phyloP scores from a whole-genome alignment of 805 yeast species.

The Saturnispora mendoncae region DNA sequence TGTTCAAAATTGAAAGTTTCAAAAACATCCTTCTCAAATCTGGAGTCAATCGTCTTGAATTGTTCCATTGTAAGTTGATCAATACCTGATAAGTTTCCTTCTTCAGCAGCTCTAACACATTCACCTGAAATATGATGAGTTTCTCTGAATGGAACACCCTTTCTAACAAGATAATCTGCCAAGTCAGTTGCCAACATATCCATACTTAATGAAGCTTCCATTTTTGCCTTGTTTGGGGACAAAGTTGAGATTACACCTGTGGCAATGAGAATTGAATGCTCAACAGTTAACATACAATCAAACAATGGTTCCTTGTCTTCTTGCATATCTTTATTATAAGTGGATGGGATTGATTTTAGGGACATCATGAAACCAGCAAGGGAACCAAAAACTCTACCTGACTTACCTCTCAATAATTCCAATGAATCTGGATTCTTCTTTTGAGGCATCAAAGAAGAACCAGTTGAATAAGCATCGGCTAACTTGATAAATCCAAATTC shows the following conservation, averaged over 20 bases:
- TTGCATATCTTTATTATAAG: slow-evolving; percentile 97
- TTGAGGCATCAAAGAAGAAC: slow-evolving; percentile 98
- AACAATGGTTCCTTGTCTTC: slow-evolving; percentile 99
- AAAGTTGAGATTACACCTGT: slow-evolving; percentile 94
- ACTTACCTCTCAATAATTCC: slow-evolving; percentile 91
- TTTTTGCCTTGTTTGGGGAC: slow-evolving; percentile 57
- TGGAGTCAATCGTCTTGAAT: slow-evolving; percentile 65
- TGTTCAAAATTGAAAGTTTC: slow-evolving; percentile 87
- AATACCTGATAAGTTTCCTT: slow-evolving; percentile 64
- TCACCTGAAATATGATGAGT: slow-evolving; percentile 98
- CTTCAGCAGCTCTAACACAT: slow-evolving; percentile 90
- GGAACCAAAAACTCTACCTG: slow-evolving; percentile 95
- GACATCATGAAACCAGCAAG: slow-evolving; percentile 95
- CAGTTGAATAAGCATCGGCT: slow-evolving; percentile 97
- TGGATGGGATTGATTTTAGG: slow-evolving; percentile 92
- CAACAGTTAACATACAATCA: slow-evolving; percentile 82
- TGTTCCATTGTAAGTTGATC: slow-evolving; percentile 75
- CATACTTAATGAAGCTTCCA: slow-evolving; percentile 89
- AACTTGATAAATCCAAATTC: slow-evolving; percentile 91
- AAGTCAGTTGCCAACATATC: slow-evolving; percentile 98
- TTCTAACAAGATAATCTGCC: slow-evolving; percentile 95
- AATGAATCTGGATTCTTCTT: slow-evolving; percentile 97
- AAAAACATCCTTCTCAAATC: slow-evolving; percentile 75
- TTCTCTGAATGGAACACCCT: slow-evolving; percentile 98
- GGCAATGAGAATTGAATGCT: slow-evolving; percentile 88